Evolutionary conservation across 2,329 filamentous ascomycete genomes (phyloP).

Genomic region (Aspergillus sp.): DNA sequence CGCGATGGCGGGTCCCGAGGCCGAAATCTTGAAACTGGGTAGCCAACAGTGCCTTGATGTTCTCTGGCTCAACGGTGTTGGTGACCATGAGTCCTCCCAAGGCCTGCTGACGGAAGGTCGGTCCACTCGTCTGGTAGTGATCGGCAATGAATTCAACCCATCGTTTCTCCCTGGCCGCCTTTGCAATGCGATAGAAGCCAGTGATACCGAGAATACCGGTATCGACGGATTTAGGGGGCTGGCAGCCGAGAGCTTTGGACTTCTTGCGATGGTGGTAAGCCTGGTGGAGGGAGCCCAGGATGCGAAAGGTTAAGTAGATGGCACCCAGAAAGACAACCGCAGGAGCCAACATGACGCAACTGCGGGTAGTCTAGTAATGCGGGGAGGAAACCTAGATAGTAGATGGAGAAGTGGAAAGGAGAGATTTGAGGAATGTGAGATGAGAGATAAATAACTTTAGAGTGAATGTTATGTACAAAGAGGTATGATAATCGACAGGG

Average conservation of each 20-base stretch:
- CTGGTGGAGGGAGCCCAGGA: conserved; percentile 26
- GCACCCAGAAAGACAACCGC: conserved; percentile 21
- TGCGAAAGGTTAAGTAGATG: conserved; percentile 22
- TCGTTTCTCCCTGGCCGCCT: conserved; percentile 30
- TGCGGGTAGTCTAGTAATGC: background rate
- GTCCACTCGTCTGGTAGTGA: conserved; percentile 27
- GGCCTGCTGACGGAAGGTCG: conserved; percentile 27
- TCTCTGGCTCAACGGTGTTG: conserved; percentile 50
- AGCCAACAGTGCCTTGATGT: conserved; percentile 82
- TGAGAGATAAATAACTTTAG: no score
- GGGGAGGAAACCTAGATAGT: background rate
- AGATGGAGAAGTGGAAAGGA: no score
- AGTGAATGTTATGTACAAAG: no score
- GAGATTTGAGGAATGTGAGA: no score
- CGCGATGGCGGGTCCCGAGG: conserved; percentile 74
- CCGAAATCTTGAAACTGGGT: conserved; percentile 81
- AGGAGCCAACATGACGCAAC: conserved; percentile 26
- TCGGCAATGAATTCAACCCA: conserved; percentile 32
- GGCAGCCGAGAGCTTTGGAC: conserved; percentile 30
- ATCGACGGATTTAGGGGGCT: conserved; percentile 18
- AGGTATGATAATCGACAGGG: no score
- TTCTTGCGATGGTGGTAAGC: conserved; percentile 26
- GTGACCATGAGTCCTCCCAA: conserved; percentile 22
- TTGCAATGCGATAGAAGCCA: conserved; percentile 25
- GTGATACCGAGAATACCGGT: conserved; percentile 28